Conservation (phyloP, 176 grass and related monocot genomes). For the Oryza meyeriana region DNA sequence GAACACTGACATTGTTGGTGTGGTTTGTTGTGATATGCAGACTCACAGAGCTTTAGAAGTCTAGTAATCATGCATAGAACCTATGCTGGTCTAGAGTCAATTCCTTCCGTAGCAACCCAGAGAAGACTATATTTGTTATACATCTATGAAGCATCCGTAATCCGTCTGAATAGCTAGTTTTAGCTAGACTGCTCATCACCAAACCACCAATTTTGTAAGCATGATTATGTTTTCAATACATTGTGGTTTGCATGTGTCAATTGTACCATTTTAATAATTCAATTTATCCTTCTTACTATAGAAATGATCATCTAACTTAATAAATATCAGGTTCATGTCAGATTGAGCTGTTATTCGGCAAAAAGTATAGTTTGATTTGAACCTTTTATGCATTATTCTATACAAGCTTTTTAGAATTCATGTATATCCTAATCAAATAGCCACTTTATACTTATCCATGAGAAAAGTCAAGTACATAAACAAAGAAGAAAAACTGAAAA, state of each 20-base stretch:
- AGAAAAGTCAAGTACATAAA: slow-evolving; percentile 15
- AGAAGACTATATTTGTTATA: slow-evolving; percentile 26
- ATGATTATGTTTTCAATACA: background rate
- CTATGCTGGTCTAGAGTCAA: background rate
- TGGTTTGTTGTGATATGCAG: background rate
- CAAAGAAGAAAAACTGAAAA: slow-evolving; percentile 24
- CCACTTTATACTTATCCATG: slow-evolving; percentile 15
- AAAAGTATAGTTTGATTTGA: background rate
- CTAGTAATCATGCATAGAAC: background rate
- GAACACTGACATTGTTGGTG: background rate
- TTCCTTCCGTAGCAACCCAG: background rate
- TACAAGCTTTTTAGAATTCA: background rate
- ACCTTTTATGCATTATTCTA: background rate
- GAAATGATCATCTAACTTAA: background rate
- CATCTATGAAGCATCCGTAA: background rate
- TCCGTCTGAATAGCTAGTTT: slow-evolving; percentile 7
- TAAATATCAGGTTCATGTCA: background rate
- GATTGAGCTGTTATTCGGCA: background rate
- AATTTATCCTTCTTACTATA: background rate
- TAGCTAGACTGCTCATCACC: background rate
- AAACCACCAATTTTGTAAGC: slow-evolving; percentile 5
- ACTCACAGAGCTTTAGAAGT: slow-evolving; percentile 7
- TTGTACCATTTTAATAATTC: background rate
- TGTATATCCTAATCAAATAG: background rate
- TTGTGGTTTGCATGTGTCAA: background rate